Conservation (phyloP, 441 rosid genomes). For the Macaranga tanarius region DNA sequence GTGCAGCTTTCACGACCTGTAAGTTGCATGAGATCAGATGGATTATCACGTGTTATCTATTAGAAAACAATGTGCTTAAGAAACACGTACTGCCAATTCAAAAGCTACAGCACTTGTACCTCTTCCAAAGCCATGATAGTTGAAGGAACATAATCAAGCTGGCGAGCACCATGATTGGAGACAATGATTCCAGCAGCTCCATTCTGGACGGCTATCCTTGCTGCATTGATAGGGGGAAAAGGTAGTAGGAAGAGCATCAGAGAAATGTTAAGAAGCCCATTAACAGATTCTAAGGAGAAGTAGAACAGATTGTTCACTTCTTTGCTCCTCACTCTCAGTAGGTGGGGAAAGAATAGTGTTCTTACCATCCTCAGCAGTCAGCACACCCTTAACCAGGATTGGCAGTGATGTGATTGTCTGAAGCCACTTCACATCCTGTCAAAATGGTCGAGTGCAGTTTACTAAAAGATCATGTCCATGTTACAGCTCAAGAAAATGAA, state of each 20-base stretch:
- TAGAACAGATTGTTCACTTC: background rate
- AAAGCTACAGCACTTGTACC: slow-evolving; percentile 37
- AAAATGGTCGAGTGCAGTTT: slow-evolving; percentile 1
- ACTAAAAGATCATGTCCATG: background rate
- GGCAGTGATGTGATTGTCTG: slow-evolving; percentile 88
- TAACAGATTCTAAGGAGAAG: background rate
- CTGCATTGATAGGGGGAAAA: slow-evolving; percentile 36
- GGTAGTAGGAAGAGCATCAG: background rate
- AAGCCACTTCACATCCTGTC: slow-evolving; percentile 88
- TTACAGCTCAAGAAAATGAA: background rate
- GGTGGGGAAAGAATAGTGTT: slow-evolving; percentile 9
- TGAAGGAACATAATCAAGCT: slow-evolving; percentile 91
- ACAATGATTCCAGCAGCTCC: slow-evolving; percentile 95
- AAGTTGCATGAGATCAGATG: background rate
- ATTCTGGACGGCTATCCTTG: slow-evolving; percentile 64
- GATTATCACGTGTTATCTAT: too few relatives aligned
- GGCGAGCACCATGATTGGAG: slow-evolving; percentile 97
- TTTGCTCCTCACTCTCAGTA: background rate
- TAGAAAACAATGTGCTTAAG: background rate
- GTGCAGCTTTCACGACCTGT: slow-evolving; percentile 86
- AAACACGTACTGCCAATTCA: background rate
- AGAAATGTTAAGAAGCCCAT: background rate
- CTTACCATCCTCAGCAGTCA: slow-evolving; percentile 88
- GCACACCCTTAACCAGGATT: slow-evolving; percentile 88
- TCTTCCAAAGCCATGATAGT: slow-evolving; percentile 90